Base-by-base conservation (phyloP, 129 eudicot genomes). In the Centrapalus pauciflorus region DNA sequence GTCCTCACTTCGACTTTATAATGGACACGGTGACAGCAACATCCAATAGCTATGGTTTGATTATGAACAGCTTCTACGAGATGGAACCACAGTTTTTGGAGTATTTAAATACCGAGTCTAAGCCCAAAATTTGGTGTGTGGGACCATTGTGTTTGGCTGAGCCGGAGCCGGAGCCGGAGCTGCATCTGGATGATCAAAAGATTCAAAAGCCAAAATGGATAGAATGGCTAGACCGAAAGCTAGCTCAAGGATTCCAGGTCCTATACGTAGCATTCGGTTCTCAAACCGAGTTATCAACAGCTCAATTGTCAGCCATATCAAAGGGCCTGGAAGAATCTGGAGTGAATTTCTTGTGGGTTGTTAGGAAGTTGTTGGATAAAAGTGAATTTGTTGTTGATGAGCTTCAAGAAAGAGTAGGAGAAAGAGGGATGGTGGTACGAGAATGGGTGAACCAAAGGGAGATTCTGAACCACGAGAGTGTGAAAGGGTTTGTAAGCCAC, bases 381-480 rank as follows among this genome's bases (percentile, higher is more conserved):
- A n/a, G n/a, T n/a, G n/a, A n/a, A n/a, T n/a, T n/a, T 16, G 11
- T 69, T 10, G 5, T 28, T 4, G 73, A 69, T 11, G 87, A 79
- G 24, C 74, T 82, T 51, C 82, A 76, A 28, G 76, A 80, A 13
- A 75, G 70, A 48, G 88, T 88, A 1, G 74, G 61, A 21, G 85
- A 57, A 5, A 78, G 85, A 73, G 92, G 91, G 48, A 30, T 85
- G 61, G 50, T 88, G 0, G 92, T 85, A 13, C 80, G 21, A 19
- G 86, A 80, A 67, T 88, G 96, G 96, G 89, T 88, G 40, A 78
- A 80, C 51, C 93, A 88, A 32, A 60, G 49, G 55, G 81, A 68
- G 76, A 77, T 85, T 25, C 35, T 89, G 2, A 81, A 48, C 29
- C 96, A 89, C 14, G 75, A 40, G 61, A 64, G 74, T 10, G 83